Evolutionary conservation across 1,139 yeast species (phyloP).

Genomic region (Geotrichum bryndzae): DNA sequence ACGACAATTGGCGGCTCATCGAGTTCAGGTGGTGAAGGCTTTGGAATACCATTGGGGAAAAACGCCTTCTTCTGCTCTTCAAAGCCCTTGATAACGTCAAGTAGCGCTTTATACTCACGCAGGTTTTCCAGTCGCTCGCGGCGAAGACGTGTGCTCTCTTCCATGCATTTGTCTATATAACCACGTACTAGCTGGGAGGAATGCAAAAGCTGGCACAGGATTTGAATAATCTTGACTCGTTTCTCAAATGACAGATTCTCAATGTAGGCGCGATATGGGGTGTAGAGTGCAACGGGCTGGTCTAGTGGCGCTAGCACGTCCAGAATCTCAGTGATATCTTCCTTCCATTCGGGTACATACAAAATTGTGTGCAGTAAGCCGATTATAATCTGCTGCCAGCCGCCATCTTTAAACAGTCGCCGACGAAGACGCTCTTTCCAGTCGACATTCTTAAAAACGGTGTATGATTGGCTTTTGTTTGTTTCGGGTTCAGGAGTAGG

Average conservation of each 20-base stretch:
- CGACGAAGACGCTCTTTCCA: slow-evolving; percentile 77
- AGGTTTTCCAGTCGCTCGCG: slow-evolving; percentile 64
- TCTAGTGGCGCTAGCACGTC: slow-evolving; percentile 53
- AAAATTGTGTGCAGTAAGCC: slow-evolving; percentile 60
- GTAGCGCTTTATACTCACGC: slow-evolving; percentile 48
- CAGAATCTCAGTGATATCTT: slow-evolving; percentile 44
- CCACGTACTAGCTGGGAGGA: slow-evolving; percentile 55
- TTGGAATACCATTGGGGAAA: slow-evolving; percentile 23
- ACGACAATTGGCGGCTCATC: slow-evolving; percentile 4
- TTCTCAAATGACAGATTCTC: slow-evolving; percentile 41
- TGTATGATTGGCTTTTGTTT: slow-evolving; percentile 48
- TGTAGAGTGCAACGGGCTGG: slow-evolving; percentile 44
- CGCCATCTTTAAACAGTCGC: slow-evolving; percentile 75
- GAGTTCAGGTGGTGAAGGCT: slow-evolving; percentile 9
- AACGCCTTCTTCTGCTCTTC: slow-evolving; percentile 30
- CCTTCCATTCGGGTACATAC: slow-evolving; percentile 50
- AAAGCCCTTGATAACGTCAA: slow-evolving; percentile 46
- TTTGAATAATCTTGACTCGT: slow-evolving; percentile 49
- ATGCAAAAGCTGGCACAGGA: slow-evolving; percentile 53
- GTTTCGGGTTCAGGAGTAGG: slow-evolving; percentile 25
- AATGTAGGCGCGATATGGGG: slow-evolving; percentile 39
- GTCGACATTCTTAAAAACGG: slow-evolving; percentile 55
- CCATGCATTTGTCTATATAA: slow-evolving; percentile 64
- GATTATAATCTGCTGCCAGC: slow-evolving; percentile 72
- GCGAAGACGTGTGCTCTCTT: slow-evolving; percentile 55